Percentiles rank a stretch among this genome's conserved stretches.
Conservation (phyloP, 495 filamentous ascomycete species). For the Hypoxylon intermedium region DNA sequence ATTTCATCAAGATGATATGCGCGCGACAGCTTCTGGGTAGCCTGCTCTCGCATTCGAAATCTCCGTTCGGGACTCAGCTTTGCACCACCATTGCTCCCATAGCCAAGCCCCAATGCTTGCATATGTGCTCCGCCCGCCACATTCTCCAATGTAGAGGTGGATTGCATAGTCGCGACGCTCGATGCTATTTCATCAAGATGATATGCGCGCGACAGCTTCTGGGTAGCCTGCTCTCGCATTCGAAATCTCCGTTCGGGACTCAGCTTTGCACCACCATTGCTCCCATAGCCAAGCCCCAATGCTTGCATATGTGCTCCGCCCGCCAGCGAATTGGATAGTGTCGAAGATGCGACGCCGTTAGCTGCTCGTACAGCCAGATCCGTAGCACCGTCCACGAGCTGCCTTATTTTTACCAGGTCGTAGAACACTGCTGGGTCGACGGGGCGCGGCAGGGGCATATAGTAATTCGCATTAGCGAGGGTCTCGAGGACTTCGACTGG, state of each 20-base stretch:
- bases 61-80: slow-evolving; percentile 76
- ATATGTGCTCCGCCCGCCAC: too few species aligned
- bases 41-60: slow-evolving; percentile 77
- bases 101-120: too few species aligned
- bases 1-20: slow-evolving; percentile 83
- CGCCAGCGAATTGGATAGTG: slow-evolving; percentile 59
- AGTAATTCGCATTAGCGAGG: slow-evolving; percentile 79
- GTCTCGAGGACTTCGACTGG: slow-evolving; percentile 81
- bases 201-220: slow-evolving; percentile 77
- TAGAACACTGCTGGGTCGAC: slow-evolving; percentile 84
- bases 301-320: slow-evolving; percentile 62
- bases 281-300: slow-evolving; percentile 65
- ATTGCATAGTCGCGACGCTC: slow-evolving; percentile 83
- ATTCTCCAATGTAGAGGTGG: slow-evolving; percentile 76
- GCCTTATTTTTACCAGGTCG: slow-evolving; percentile 79
- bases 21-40: slow-evolving; percentile 74
- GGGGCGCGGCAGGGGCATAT: slow-evolving; percentile 73
- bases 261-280: slow-evolving; percentile 66
- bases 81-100: slow-evolving; percentile 62
- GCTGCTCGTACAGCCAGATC: slow-evolving; percentile 77
- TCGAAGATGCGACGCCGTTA: slow-evolving; percentile 69
- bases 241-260: slow-evolving; percentile 75
- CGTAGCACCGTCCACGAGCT: slow-evolving; percentile 77
- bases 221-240: slow-evolving; percentile 77
- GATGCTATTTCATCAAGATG: slow-evolving; percentile 80